Base-by-base conservation (phyloP, 2,329 filamentous ascomycete species). In the Lachnellula hyalina region DNA sequence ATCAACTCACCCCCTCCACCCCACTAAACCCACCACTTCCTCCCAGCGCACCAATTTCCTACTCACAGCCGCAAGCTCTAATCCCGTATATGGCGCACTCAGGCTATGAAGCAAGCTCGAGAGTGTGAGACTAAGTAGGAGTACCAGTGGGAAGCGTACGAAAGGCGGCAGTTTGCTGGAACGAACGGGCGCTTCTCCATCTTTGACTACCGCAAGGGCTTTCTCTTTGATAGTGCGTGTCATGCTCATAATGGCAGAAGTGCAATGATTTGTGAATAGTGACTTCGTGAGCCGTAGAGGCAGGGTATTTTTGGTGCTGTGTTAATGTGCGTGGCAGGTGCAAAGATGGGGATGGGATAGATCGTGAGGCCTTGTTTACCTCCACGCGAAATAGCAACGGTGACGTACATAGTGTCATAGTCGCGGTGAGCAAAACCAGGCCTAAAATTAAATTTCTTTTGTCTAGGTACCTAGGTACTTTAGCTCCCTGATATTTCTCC, bases 91-190 rank as follows among this genome's bases (percentile, higher is more conserved):
- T 38, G 80, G 77, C 47, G 82, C 77, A 6, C 82, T 75, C 51
- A 86, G 67, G 47, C 83, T 82, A 70, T 88, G 87, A 6, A 89
- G 78, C 17, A 84, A 65, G 15, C 81, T 78, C 60, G 84, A 87
- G 54, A 90, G 72, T 34, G 76, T 74, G 55, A 92, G 76, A 71
- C 78, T 84, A 61, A 83, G 67, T 19, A 76, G 65, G 9, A 77
- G 74, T 19, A 78, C 72, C 4, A 83, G 71, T 8, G 79, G 80
- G 61, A 84, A 83, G 55, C 76, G 75, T n/a, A 77, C 60, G 12
- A 67, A 57, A 9, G 56, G 57, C 3, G 80, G 79, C 23, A 83
- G 53, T 47, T 59, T 67, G 19, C 57, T 62, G 6, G 53, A n/a
- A 12, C 46, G 59, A n/a, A 56, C 32, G 14, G 55, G 40, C 15